These are phyloP conservation scores for Agrocybe chaxingu DNA, from an alignment of 768 basidiomycete species.

Conservation along the genomic window DNA sequence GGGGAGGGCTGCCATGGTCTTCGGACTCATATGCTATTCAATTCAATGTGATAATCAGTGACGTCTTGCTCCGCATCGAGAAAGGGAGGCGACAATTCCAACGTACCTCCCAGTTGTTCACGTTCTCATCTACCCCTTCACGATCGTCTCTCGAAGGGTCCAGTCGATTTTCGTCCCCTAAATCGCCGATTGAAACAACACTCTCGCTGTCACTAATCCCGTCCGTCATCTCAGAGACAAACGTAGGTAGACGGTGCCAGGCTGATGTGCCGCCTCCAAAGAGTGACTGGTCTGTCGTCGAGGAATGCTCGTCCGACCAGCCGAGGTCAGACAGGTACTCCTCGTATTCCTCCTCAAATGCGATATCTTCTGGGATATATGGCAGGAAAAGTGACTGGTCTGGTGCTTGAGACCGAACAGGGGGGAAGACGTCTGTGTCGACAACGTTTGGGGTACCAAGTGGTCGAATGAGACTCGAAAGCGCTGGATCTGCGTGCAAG, in stretches of 20 bases:
- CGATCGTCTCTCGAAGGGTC: slow-evolving; percentile 59
- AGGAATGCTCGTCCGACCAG: slow-evolving; percentile 51
- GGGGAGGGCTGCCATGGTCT: slow-evolving; percentile 89
- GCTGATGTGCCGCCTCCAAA: slow-evolving; percentile 47
- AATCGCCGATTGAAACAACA: slow-evolving; percentile 84
- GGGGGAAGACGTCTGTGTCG: slow-evolving; percentile 94
- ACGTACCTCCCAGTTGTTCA: slow-evolving; percentile 95
- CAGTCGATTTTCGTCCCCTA: slow-evolving; percentile 75
- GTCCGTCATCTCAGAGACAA: slow-evolving; percentile 79
- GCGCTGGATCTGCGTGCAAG: slow-evolving; percentile 68
- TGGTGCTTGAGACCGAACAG: slow-evolving; percentile 80
- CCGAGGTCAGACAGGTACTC: slow-evolving; percentile 90
- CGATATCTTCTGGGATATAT: slow-evolving; percentile 90
- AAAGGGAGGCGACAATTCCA: slow-evolving; percentile 5
- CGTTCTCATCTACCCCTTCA: slow-evolving; percentile 71
- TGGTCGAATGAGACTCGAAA: slow-evolving; percentile 72
- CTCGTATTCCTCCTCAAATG: slow-evolving; percentile 96
- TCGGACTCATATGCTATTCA: slow-evolving; percentile 88
- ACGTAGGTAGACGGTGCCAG: slow-evolving; percentile 80
- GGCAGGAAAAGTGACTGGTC: slow-evolving; percentile 84
- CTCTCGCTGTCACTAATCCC: slow-evolving; percentile 94
- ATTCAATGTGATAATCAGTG: background rate
- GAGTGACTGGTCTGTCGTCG: slow-evolving; percentile 12
- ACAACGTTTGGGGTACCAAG: slow-evolving; percentile 72
- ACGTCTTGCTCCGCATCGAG: background rate